Conservation (phyloP, 1,284 basidiomycete species). For the Ceratobasidium sp. region DNA sequence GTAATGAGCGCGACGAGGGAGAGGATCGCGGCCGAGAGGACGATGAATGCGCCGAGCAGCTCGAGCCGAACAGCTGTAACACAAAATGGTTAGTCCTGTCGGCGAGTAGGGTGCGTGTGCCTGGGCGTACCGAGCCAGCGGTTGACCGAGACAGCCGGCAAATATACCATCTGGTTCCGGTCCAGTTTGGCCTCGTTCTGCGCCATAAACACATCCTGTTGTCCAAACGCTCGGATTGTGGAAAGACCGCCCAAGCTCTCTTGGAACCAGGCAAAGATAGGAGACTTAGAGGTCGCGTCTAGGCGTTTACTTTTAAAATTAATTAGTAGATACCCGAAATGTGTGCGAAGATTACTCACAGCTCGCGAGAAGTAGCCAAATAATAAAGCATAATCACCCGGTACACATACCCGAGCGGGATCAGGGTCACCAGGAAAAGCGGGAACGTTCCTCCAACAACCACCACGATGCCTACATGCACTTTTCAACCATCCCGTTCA, state of each 20-base stretch:
- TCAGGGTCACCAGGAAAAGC: conserved; percentile 75
- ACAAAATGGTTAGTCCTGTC: conserved; percentile 48
- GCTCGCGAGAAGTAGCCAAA: conserved; percentile 86
- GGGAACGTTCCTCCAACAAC: conserved; percentile 85
- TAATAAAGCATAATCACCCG: conserved; percentile 83
- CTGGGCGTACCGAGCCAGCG: conserved; percentile 76
- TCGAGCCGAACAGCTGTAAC: conserved; percentile 22
- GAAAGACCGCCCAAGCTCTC: conserved; percentile 78
- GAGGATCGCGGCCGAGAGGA: conserved; percentile 73
- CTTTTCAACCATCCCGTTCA: conserved; percentile 17
- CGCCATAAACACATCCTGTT: conserved; percentile 74
- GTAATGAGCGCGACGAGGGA: conserved; percentile 74
- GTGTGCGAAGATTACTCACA: conserved; percentile 51
- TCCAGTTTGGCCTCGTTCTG: conserved; percentile 83
- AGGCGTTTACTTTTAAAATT: conserved; percentile 67
- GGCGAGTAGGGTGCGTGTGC: conserved; percentile 52
- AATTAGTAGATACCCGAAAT: neutral
- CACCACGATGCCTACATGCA: conserved; percentile 68
- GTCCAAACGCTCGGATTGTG: conserved; percentile 83
- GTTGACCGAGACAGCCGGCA: conserved; percentile 75
- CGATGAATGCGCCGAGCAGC: conserved; percentile 70
- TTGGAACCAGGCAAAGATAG: conserved; percentile 75
- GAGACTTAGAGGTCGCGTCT: conserved; percentile 87
- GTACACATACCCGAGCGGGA: conserved; percentile 80
- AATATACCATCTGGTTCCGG: conserved; percentile 81